Evolutionary conservation across 164 flowering plant species (phyloP).

Genomic region (Stephania japonica): DNA sequence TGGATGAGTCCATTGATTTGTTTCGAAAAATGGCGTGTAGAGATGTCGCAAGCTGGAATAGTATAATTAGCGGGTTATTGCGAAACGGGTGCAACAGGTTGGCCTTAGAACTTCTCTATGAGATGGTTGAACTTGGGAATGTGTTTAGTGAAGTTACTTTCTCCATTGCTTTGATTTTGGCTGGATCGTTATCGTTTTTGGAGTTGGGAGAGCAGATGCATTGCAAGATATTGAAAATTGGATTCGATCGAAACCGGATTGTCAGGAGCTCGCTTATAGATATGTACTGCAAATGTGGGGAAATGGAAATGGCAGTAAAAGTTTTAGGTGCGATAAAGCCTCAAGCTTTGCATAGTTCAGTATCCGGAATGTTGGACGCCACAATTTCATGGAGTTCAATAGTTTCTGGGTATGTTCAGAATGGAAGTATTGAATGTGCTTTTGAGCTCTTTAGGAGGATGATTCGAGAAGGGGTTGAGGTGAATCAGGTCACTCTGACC

Average conservation of each 20-base stretch:
- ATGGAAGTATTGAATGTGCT: constrained; percentile 49
- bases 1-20: constrained; percentile 38
- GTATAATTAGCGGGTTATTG: constrained; percentile 54
- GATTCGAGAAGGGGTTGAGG: constrained; percentile 28
- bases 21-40: constrained; percentile 40
- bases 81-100: constrained; percentile 28
- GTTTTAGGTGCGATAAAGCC: constrained; percentile 33
- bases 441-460: constrained; percentile 37
- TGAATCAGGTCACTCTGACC: constrained; percentile 44
- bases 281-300: constrained; percentile 40
- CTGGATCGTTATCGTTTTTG: constrained; percentile 30
- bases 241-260: constrained; percentile 22
- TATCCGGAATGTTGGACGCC: constrained; percentile 4
- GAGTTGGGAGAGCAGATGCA: constrained; percentile 43
- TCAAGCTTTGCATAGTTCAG: constrained; percentile 12
- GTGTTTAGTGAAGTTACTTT: constrained; percentile 32
- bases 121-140: constrained; percentile 34
- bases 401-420: constrained; percentile 51
- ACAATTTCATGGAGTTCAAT: constrained; percentile 52
- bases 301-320: constrained; percentile 24
- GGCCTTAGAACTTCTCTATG: constrained; percentile 43
- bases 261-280: constrained; percentile 31
- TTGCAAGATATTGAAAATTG: constrained; percentile 21
- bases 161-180: constrained; percentile 47
- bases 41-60: constrained; percentile 68